Conservation (phyloP, 2,329 filamentous ascomycete genomes). For the Pestalotiopsis sp. region DNA sequence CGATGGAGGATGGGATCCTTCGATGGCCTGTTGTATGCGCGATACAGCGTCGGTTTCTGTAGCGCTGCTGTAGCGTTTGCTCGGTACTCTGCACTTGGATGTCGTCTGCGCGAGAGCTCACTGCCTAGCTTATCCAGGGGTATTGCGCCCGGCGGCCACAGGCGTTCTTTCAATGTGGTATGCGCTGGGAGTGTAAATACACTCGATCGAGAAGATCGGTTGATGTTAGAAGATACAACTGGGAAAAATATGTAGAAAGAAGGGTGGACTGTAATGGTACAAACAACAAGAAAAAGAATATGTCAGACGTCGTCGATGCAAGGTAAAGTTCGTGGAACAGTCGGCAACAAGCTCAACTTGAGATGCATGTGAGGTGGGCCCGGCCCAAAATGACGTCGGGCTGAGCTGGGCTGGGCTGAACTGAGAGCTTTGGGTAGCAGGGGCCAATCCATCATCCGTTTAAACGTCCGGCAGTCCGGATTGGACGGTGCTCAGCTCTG, state of each 20-base stretch:
- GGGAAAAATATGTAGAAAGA: background rate
- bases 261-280: background rate
- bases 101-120: background rate
- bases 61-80: background rate
- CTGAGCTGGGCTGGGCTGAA: background rate
- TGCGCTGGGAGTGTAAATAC: background rate
- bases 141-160: background rate
- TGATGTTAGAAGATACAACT: background rate
- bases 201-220: background rate
- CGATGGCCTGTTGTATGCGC: background rate
- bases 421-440: background rate
- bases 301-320: background rate
- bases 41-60: background rate
- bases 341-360: background rate
- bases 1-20: background rate
- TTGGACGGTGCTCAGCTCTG: background rate
- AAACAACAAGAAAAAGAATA: background rate
- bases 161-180: background rate
- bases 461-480: background rate
- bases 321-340: background rate
- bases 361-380: background rate
- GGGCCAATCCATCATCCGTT: background rate
- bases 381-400: background rate
- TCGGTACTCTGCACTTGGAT: background rate
- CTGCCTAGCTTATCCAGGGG: background rate